A percentile compares a stretch with the other conserved stretches of the same genome.
Evolutionary conservation across 306 rosid genomes (phyloP).

Genomic region (Begonia peltatifolia): DNA sequence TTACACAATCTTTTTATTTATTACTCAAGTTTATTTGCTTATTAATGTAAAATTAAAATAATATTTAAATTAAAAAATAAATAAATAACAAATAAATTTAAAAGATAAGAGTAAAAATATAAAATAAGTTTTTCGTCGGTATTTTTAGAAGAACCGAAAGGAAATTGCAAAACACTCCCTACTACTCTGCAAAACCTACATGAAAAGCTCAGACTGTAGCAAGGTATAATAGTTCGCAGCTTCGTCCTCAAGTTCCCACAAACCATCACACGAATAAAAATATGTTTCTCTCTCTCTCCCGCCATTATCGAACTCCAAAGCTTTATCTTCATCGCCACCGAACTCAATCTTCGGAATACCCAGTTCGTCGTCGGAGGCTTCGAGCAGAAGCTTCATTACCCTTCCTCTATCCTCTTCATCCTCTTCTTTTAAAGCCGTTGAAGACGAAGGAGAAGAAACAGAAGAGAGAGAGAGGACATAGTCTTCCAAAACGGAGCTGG

Average conservation of each 20-base stretch:
- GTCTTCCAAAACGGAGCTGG: not conserved
- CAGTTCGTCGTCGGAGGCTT: conserved; percentile 88
- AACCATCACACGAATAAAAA: conserved; percentile 27
- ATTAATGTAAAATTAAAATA: too few relatives aligned
- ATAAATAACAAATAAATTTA: too few relatives aligned
- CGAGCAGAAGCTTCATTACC: conserved; percentile 59
- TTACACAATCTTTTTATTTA: too few relatives aligned
- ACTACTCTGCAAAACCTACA: conserved; percentile 10
- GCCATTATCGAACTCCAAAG: conserved; percentile 12
- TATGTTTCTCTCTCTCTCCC: conserved; percentile 1
- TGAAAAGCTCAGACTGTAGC: conserved; percentile 64
- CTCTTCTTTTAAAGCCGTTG: conserved; percentile 5
- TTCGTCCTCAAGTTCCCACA: conserved; percentile 84
- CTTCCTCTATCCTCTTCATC: conserved; percentile 35
- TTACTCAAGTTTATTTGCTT: too few relatives aligned
- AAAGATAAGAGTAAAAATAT: too few relatives aligned
- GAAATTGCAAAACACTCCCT: too few relatives aligned
- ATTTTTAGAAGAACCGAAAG: too few relatives aligned
- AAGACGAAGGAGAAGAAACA: not conserved
- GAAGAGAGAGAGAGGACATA: too few relatives aligned
- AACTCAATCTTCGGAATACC: conserved; percentile 48
- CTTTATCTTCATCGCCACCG: conserved; percentile 5
- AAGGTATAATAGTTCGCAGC: conserved; percentile 57
- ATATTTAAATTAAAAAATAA: too few relatives aligned
- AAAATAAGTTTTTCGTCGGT: too few relatives aligned